A percentile compares a stretch with the other conserved stretches of the same genome.
Conservation (phyloP, 331 rosid species). For the Erythrophleum ivorense region DNA sequence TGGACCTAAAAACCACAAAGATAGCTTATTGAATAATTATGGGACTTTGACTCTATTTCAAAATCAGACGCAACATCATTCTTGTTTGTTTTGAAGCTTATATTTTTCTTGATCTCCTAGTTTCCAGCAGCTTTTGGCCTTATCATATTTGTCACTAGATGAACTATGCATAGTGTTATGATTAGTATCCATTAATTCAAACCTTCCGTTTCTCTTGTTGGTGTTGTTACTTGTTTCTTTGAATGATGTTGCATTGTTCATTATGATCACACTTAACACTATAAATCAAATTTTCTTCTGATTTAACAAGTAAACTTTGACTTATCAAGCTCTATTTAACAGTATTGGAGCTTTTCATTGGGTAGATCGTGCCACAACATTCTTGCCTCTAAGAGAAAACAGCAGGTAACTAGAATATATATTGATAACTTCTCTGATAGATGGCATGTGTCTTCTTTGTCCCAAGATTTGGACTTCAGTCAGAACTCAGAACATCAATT, state of each 20-base stretch:
- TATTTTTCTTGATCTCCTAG: background rate
- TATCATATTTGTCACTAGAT: background rate
- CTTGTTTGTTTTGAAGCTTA: background rate
- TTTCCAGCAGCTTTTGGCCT: background rate
- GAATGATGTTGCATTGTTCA: conserved; percentile 18
- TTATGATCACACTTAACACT: background rate
- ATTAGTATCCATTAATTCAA: background rate
- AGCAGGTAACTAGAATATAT: conserved; percentile 53
- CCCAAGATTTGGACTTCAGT: conserved; percentile 2
- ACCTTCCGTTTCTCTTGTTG: conserved; percentile 7
- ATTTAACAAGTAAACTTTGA: conserved; percentile 40
- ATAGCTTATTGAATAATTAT: too few relatives aligned
- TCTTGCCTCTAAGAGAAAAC: conserved; percentile 54
- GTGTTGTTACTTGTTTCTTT: conserved; percentile 15
- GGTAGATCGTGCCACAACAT: conserved; percentile 81
- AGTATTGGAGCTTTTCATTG: conserved; percentile 97
- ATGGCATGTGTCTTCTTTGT: conserved; percentile 17
- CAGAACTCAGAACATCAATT: background rate
- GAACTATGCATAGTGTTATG: background rate
- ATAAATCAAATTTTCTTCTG: background rate
- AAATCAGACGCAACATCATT: background rate
- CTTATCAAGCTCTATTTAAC: conserved; percentile 37
- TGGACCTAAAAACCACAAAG: too few relatives aligned
- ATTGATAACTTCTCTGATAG: conserved; percentile 30
- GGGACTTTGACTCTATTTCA: background rate